phyloP scores from a whole-genome alignment of 1,284 basidiomycete species.

The Cutaneotrichosporon sp. region DNA sequence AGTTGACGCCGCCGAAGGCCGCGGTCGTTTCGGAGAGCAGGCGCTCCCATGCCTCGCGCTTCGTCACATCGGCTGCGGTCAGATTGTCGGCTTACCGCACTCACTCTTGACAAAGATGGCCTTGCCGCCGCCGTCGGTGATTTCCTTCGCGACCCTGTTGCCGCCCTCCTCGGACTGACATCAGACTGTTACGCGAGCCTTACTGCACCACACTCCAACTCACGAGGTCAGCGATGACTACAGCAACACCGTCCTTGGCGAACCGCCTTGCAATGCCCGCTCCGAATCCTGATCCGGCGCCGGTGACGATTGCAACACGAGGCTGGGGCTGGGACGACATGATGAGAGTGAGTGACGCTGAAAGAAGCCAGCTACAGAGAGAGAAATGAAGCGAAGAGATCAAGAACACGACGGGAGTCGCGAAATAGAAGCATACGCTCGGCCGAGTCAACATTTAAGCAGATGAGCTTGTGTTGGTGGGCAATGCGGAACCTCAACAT shows the following conservation, averaged over 20 bases:
- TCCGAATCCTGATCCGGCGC: constrained; percentile 18
- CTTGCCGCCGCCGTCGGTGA: constrained; percentile 8
- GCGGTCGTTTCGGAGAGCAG: constrained; percentile 7
- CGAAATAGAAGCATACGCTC: no score
- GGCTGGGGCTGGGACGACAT: no score
- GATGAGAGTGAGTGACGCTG: no score
- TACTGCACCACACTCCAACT: background rate
- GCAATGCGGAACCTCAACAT: no score
- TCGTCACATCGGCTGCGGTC: constrained; percentile 12
- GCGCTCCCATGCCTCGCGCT: constrained; percentile 12
- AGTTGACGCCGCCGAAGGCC: constrained; percentile 17
- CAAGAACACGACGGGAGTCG: no score
- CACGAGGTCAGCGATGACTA: constrained; percentile 17
- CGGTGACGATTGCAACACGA: constrained; percentile 19
- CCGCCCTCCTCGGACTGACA: constrained; percentile 13
- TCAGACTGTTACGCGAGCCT: background rate
- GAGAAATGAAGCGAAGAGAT: no score
- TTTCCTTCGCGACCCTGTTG: constrained; percentile 8
- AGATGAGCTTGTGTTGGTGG: no score
- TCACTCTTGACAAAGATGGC: constrained; percentile 12
- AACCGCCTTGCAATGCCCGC: constrained; percentile 15
- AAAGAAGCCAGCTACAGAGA: no score
- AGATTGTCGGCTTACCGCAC: background rate
- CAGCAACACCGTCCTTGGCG: constrained; percentile 11
- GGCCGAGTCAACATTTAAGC: no score